Evolutionary conservation across 2,329 filamentous ascomycete species (phyloP), one percentile per base, ranked within the genome.

Genomic region (Botryotinia globosa): DNA sequence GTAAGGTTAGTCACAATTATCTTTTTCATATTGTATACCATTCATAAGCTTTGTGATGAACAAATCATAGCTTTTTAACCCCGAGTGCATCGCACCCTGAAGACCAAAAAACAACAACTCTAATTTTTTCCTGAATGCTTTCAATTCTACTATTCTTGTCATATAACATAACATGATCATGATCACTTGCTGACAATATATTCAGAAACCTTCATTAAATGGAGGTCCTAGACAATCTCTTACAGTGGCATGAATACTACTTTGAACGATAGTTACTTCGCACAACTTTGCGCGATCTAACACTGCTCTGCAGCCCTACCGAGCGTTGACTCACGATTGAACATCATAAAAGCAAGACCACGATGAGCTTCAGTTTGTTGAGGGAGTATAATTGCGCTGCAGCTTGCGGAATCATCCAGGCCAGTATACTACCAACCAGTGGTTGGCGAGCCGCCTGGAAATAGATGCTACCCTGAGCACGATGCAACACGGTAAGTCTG

Each of bases 151-250:
- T 58, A 42, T 75, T 75, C 29, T 71, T 83, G 85, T 89, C 87
- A 85, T 83, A 85, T 80, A 84, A 83, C 14, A 48, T 37, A 68
- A 39, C 37, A 70, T 42, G 61, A 66, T 69, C 29, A 44, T 54
- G 44, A 72, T 39, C 82, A 80, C 79, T 80, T 79, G 79, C 85
- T 88, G 85, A 89, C 87, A 87, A 89, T 82, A 81, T 77, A 77
- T 81, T 80, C 83, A 85, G 83, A 87, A 86, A 48, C 65, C 39
- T 76, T 77, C 9, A 22, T 25, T 32, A 10, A 12, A 1, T 58
- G 25, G 14, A 44, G n/a, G 37, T 6, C 22, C 25, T 6, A 10
- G 10, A 48, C 4, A 16, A 51, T 5, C 12, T 8, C 18, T 34
- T 1, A 14, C 9, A 25, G n/a, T 5, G 62, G 8, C 12, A 61